Conservation (phyloP, 164 flowering plant species). For the Aristolochia californica region DNA sequence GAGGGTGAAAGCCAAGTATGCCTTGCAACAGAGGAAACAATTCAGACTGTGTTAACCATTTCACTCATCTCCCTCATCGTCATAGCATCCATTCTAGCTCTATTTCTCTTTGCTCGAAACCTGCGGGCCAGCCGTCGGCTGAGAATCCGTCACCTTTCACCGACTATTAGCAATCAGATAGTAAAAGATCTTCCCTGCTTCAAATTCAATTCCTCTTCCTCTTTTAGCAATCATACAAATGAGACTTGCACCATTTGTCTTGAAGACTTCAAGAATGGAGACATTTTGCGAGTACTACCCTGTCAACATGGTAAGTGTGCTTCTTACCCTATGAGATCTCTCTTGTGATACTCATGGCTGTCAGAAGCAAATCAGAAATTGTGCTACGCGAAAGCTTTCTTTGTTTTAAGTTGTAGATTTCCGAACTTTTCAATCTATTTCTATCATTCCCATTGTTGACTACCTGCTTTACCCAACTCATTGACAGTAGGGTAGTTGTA, state of each 20-base stretch:
- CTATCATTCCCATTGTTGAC: no score
- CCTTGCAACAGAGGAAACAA: conserved; percentile 21
- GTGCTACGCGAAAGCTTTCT: no score
- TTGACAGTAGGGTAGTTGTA: no score
- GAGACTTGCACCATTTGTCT: conserved; percentile 62
- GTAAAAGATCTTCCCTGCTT: conserved; percentile 29
- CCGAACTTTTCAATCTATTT: no score
- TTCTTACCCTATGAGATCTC: background rate
- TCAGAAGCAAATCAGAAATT: no score
- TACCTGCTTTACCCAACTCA: no score
- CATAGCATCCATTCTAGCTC: conserved; percentile 24
- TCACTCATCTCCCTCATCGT: conserved; percentile 40
- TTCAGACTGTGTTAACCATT: conserved; percentile 45
- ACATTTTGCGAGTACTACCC: conserved; percentile 43
- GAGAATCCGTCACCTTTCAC: conserved; percentile 10
- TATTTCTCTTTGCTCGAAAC: conserved; percentile 25
- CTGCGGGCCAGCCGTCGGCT: conserved; percentile 14
- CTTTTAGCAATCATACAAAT: conserved; percentile 7
- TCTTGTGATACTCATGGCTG: no score
- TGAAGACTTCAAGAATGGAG: conserved; percentile 53
- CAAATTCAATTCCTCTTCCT: conserved; percentile 15
- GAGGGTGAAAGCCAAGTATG: conserved; percentile 44
- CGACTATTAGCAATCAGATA: conserved; percentile 19
- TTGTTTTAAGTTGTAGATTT: no score
- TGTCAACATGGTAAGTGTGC: conserved; percentile 49